Evolutionary conservation across 2,329 filamentous ascomycete species (phyloP), one percentile per base, ranked within the genome.

Genomic region (Elsinoe necatrix): DNA sequence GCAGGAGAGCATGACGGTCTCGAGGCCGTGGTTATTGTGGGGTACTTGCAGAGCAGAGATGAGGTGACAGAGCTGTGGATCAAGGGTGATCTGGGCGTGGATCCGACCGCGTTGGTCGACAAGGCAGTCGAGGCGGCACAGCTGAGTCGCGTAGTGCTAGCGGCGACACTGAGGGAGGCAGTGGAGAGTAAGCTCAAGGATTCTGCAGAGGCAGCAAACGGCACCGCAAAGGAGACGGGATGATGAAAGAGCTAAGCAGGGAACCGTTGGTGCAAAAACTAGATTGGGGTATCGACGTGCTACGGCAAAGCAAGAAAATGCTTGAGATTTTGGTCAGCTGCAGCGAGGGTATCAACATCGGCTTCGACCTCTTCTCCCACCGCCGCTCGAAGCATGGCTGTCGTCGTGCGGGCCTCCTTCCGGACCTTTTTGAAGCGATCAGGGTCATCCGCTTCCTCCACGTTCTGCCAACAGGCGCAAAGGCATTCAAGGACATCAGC

Each of bases 31-130:
- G 95, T 89, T 71, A 89, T 93, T 60, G 86, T 98, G 35, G 93
- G 86, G 9, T 97, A 96, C 70, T 78, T 97, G 62, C 87, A 90
- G 54, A 80, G 79, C 20, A 80, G 91, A 60, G 92, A 97, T 63
- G 93, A 98, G 71, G 83, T 97, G 54, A 96, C 92, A 7, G 91
- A 95, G 67, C 72, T 97, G 16, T 98, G 93, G 93, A 81, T 95
- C 66, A 96, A 91, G 73, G 92, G 93, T 16, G 78, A 84, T 66
- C 71, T 68, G 61, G 75, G 72, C 51, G 65, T 64, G 55, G 70
- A 68, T 55, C 72, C 72, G 42, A 80, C 84, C 58, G 69, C 75
- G 16, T 69, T 87, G 52, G 74, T 85, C 29, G 82, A 86, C 63
- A 78, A 77, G 59, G 83, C 84, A 54, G 81, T 85, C 27, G 78